Base-by-base conservation (phyloP, 805 yeast genomes). In the Starmera quercuum region DNA sequence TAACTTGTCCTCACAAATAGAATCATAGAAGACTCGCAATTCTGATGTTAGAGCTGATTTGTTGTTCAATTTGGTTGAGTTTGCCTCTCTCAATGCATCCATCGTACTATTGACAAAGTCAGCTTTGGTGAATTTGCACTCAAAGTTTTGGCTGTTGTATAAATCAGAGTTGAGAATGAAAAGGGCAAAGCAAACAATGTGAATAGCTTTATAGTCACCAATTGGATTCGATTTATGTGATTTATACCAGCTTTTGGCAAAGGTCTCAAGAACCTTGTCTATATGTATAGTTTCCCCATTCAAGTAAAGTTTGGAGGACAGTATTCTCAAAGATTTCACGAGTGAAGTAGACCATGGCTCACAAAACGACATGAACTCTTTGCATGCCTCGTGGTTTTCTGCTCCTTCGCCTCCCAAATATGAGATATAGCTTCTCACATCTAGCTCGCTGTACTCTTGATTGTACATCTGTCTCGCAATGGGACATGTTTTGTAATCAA, bases 261-360 rank as follows among this genome's bases (percentile, higher is more conserved):
- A 78, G 4, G 78, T 67, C 29, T 81, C 78, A 36, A 86, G 59
- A 20, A 85, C 70, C 31, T 83, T 68, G 55, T 84, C 92, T 33
- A 85, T 75, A 47, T 80, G 82, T 46, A 82, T 88, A 3, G 92
- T 76, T 57, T 86, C 95, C 6, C 90, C 95, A 48, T 75, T 75
- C 46, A 86, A 66, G 56, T 79, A 81, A n/a, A 85, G 51, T 42
- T 67, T 72, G 25, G 70, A 66, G 44, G 94, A 84, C 21, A 85
- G 59, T 29, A 56, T 54, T 21, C 86, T 61, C 13, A 86, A 64
- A 2, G 86, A 64, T 3, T 56, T 54, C 27, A 83, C 58, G 30
- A 85, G 57, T 36, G 73, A 71, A n/a, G 62, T 46, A 31, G 68
- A 66, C 54, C 68, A 58, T 34, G 71, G 71, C 26, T 54, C 47